Evolutionary conservation across 768 basidiomycete species (phyloP).

Genomic region (Guyanaporus albipodus): DNA sequence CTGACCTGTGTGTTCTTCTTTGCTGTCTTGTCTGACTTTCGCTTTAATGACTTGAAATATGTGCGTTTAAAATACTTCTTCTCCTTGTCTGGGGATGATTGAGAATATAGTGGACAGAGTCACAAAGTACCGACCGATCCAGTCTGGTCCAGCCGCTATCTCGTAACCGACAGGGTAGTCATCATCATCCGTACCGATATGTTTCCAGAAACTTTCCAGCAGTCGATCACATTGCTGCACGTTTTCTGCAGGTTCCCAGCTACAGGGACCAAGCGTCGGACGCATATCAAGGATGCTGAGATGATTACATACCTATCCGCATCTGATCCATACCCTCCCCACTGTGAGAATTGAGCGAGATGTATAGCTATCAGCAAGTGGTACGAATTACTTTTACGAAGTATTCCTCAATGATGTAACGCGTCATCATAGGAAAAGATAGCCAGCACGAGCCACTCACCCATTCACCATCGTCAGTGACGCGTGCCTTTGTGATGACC

Average conservation of each 20-base stretch:
- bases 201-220: constrained; percentile 59
- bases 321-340: constrained; percentile 58
- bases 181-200: constrained; percentile 52
- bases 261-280: constrained; percentile 25
- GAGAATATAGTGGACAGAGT: neutral
- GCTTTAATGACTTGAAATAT: constrained; percentile 21
- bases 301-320: constrained; percentile 47
- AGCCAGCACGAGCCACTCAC: constrained; percentile 32
- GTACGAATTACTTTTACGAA: constrained; percentile 53
- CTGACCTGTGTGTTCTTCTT: constrained; percentile 21
- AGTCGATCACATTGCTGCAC: constrained; percentile 54
- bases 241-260: constrained; percentile 70
- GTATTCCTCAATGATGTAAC: constrained; percentile 47
- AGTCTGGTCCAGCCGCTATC: constrained; percentile 40
- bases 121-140: constrained; percentile 50
- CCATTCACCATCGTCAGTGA: constrained; percentile 48
- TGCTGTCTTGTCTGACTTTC: constrained; percentile 11
- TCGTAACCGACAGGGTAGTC: constrained; percentile 50
- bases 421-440: neutral
- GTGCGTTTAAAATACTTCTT: constrained; percentile 34
- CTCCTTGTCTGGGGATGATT: constrained; percentile 33
- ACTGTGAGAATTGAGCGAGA: constrained; percentile 39
- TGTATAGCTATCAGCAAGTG: neutral
- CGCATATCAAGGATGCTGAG: neutral
- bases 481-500: constrained; percentile 57